A percentile compares a stretch with the other conserved stretches of the same genome.
These are phyloP conservation scores for Areca catechu DNA, from an alignment of 176 grass and related monocot genomes.

Conservation along the genomic window DNA sequence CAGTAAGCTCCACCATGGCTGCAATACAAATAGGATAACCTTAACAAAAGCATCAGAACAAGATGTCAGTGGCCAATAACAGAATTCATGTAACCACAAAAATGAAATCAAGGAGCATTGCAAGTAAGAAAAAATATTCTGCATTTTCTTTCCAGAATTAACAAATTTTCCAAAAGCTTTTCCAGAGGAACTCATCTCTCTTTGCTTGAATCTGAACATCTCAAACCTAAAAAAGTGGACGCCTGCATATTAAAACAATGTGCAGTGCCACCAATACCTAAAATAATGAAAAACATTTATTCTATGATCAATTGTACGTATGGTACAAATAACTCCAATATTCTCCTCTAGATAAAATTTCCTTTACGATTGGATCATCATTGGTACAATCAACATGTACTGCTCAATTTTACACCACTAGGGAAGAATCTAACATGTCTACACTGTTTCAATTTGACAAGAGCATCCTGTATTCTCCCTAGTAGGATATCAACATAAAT, in stretches of 20 bases:
- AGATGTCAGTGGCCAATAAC: no score
- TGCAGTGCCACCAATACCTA: not conserved
- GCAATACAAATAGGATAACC: no score
- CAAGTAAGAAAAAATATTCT: not conserved
- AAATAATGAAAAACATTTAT: constrained; percentile 7
- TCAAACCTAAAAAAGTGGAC: not conserved
- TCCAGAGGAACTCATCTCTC: constrained; percentile 19
- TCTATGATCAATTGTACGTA: constrained; percentile 23
- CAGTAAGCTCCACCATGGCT: no score
- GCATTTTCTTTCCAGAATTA: constrained; percentile 21
- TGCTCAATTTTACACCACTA: constrained; percentile 30
- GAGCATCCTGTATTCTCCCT: constrained; percentile 56
- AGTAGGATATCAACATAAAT: constrained; percentile 82
- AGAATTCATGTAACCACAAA: no score
- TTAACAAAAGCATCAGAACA: no score
- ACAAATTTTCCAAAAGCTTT: constrained; percentile 16
- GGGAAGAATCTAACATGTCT: constrained; percentile 64
- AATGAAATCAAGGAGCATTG: no score
- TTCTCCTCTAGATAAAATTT: constrained; percentile 1
- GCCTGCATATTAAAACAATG: constrained; percentile 3
- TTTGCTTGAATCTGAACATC: constrained; percentile 7
- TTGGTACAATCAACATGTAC: constrained; percentile 7
- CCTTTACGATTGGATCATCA: not conserved
- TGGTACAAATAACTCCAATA: constrained; percentile 11
- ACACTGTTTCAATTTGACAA: constrained; percentile 65